phyloP scores from a whole-genome alignment of 1,284 basidiomycete genomes.

The Anthracocystis walkeri region DNA sequence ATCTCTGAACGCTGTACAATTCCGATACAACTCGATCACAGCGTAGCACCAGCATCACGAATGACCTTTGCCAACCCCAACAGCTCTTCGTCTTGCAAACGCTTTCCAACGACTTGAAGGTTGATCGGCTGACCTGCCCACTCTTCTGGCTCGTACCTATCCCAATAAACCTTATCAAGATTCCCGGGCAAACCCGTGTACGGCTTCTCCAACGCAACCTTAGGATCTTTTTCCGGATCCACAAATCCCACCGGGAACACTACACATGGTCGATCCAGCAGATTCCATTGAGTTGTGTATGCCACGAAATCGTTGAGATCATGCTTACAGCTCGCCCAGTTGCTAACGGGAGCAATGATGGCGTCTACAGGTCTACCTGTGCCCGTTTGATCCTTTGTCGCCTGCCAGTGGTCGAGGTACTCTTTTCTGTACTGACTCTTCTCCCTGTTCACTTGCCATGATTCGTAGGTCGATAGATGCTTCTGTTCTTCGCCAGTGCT shows the following conservation, averaged over 20 bases:
- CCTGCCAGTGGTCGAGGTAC: constrained; percentile 75
- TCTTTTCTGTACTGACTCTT: constrained; percentile 72
- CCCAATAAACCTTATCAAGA: constrained; percentile 25
- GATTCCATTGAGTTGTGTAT: constrained; percentile 47
- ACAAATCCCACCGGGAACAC: constrained; percentile 73
- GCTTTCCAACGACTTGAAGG: constrained; percentile 78
- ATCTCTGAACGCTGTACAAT: too few species aligned
- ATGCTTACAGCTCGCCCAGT: constrained; percentile 74
- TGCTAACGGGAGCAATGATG: constrained; percentile 74
- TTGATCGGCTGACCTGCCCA: constrained; percentile 76
- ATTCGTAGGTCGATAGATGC: constrained; percentile 72
- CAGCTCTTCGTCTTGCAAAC: constrained; percentile 79
- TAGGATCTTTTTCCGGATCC: constrained; percentile 73
- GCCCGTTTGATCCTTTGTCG: constrained; percentile 71
- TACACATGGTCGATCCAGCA: constrained; percentile 36
- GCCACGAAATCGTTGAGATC: constrained; percentile 70
- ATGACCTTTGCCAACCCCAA: constrained; percentile 70
- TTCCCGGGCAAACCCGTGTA: constrained; percentile 19
- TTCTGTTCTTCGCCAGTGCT: constrained; percentile 5
- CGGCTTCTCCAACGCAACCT: constrained; percentile 70
- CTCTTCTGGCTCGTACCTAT: constrained; percentile 64
- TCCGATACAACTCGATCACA: neutral
- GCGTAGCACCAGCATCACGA: constrained; percentile 42
- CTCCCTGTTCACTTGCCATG: constrained; percentile 73
- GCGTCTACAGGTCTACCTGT: constrained; percentile 75